A percentile compares a stretch with the other conserved stretches of the same genome.
phyloP scores from a whole-genome alignment of 176 grass and related monocot species.

The Avena eriantha region DNA sequence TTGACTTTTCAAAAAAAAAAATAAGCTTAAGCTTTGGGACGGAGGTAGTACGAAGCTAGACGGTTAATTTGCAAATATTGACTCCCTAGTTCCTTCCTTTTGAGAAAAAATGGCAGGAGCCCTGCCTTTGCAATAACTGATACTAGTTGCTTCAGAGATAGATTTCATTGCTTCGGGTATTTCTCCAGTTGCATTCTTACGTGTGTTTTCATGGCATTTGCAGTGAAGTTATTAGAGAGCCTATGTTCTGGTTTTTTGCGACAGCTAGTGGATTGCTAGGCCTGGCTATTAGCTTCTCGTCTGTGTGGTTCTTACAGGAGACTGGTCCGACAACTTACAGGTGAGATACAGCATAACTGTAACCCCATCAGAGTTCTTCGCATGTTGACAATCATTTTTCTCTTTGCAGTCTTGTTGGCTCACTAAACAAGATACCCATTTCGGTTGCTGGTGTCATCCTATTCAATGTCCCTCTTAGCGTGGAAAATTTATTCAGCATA shows the following conservation, averaged over 20 bases:
- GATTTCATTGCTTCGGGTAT: background rate
- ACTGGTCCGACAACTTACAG: slow-evolving; percentile 93
- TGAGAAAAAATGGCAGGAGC: too few relatives aligned
- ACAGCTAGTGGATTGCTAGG: slow-evolving; percentile 84
- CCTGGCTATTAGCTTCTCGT: slow-evolving; percentile 91
- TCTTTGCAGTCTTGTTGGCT: slow-evolving; percentile 68
- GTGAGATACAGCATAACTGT: slow-evolving; percentile 48
- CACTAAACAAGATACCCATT: slow-evolving; percentile 94
- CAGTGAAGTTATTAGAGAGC: slow-evolving; percentile 72
- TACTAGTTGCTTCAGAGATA: background rate
- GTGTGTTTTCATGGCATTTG: background rate
- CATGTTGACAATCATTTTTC: background rate
- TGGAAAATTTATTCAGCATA: slow-evolving; percentile 86
- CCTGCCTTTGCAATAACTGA: background rate
- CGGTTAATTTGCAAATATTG: background rate
- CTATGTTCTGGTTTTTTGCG: slow-evolving; percentile 87
- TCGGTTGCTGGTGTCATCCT: slow-evolving; percentile 86
- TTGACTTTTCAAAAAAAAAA: too few relatives aligned
- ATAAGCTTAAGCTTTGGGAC: too few relatives aligned
- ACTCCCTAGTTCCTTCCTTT: background rate
- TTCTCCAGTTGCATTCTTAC: background rate
- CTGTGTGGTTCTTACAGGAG: slow-evolving; percentile 87
- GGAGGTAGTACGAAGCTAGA: slow-evolving; percentile 1
- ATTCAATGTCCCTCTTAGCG: slow-evolving; percentile 74
- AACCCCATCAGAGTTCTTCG: background rate